Evolutionary conservation across 2,329 filamentous ascomycete genomes (phyloP).

Genomic region (Colletotrichum magnum): DNA sequence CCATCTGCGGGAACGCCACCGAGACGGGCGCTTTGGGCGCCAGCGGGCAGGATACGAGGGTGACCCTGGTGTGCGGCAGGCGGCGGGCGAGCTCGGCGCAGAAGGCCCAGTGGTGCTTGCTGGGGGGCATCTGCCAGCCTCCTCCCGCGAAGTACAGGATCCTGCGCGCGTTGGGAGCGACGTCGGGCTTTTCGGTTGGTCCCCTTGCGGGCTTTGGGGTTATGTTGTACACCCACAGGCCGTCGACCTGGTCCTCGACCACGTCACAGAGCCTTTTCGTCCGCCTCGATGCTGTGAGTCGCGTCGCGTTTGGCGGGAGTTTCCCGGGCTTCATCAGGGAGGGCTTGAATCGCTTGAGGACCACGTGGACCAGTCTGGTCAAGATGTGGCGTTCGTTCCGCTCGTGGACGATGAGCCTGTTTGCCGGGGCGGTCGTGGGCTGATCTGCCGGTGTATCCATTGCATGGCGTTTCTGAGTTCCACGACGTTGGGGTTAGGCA

Average conservation of each 20-base stretch:
- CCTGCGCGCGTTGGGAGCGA: conserved; percentile 19
- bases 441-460: background rate
- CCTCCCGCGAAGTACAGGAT: conserved; percentile 71
- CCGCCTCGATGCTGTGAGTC: background rate
- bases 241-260: conserved; percentile 37
- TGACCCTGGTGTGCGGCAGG: conserved; percentile 57
- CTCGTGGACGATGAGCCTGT: background rate
- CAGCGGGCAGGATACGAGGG: conserved; percentile 66
- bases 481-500: background rate
- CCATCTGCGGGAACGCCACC: conserved; percentile 61
- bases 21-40: conserved; percentile 67
- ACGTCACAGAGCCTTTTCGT: background rate
- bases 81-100: conserved; percentile 59
- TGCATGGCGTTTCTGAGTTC: background rate
- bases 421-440: too few species aligned
- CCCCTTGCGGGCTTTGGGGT: background rate
- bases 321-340: background rate
- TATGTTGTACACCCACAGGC: conserved; percentile 47
- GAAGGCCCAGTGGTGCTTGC: conserved; percentile 66
- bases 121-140: conserved; percentile 67
- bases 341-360: background rate
- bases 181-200: conserved; percentile 39
- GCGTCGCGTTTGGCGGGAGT: background rate
- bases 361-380: background rate
- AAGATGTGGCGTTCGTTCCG: conserved; percentile 1